A percentile compares a stretch with the other conserved stretches of the same genome.
Evolutionary conservation across 495 filamentous ascomycete genomes (phyloP).

Genomic region (Melanomma pulvis-pyrius): DNA sequence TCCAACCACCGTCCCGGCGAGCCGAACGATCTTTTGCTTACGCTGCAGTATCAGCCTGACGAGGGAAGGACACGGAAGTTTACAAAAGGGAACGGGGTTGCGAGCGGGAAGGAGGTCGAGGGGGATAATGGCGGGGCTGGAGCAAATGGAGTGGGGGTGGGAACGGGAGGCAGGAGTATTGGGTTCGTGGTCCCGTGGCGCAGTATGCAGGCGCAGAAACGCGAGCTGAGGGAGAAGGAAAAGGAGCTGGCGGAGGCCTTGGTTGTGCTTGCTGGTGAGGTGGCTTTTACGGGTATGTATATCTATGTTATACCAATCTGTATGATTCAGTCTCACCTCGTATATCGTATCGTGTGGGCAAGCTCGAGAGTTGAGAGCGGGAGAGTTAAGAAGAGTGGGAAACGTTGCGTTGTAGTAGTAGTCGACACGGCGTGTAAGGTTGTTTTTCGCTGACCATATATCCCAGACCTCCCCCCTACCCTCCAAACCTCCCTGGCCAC

Average conservation of each 20-base stretch:
- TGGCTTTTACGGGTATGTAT: slow-evolving; percentile 25
- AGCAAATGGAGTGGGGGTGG: neutral
- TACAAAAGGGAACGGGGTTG: neutral
- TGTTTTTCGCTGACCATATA: neutral
- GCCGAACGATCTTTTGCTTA: slow-evolving; percentile 26
- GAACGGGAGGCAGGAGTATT: slow-evolving; percentile 10
- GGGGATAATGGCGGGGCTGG: neutral
- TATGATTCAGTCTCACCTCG: no score
- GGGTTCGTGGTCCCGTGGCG: slow-evolving; percentile 34
- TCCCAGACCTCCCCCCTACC: slow-evolving; percentile 15
- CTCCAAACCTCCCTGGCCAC: slow-evolving; percentile 23
- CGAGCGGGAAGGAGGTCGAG: neutral
- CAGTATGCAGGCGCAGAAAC: slow-evolving; percentile 27
- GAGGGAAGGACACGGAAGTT: slow-evolving; percentile 4
- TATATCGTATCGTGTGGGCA: neutral
- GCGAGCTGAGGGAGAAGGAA: slow-evolving; percentile 27
- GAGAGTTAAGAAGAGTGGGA: no score
- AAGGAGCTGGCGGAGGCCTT: slow-evolving; percentile 30
- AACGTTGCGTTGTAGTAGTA: no score
- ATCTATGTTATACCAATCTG: neutral
- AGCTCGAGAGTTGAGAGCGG: no score
- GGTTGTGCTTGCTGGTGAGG: slow-evolving; percentile 27
- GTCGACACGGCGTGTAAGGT: no score
- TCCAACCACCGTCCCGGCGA: slow-evolving; percentile 3
- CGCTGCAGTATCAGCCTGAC: slow-evolving; percentile 24